Evolutionary conservation across 768 basidiomycete species (phyloP).

Genomic region (Leccinum fibrillosum): DNA sequence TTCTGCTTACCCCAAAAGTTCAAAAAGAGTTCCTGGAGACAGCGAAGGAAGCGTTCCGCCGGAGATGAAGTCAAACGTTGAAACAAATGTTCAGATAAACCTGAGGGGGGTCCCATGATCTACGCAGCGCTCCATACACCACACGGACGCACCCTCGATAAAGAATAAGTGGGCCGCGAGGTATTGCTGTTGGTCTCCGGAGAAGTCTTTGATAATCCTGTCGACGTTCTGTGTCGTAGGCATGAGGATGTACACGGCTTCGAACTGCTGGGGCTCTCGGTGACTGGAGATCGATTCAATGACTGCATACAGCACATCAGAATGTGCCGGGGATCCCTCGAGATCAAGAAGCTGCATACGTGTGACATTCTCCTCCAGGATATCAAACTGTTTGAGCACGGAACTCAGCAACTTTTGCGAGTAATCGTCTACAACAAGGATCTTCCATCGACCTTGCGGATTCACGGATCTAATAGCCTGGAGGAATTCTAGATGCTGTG

Average conservation of each 20-base stretch:
- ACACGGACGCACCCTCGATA: conserved; percentile 65
- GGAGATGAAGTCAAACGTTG: conserved; percentile 69
- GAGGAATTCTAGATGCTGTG: conserved; percentile 62
- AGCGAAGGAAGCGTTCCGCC: conserved; percentile 74
- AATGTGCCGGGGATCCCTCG: not conserved
- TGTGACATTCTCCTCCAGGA: conserved; percentile 94
- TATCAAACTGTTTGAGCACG: conserved; percentile 90
- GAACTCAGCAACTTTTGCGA: conserved; percentile 80
- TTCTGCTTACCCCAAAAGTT: conserved; percentile 83
- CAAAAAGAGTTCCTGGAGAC: conserved; percentile 81
- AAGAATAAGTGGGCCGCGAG: conserved; percentile 90
- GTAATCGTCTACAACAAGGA: conserved; percentile 93
- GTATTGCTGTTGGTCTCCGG: conserved; percentile 62
- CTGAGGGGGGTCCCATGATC: conserved; percentile 38
- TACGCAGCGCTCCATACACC: not conserved
- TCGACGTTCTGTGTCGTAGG: conserved; percentile 94
- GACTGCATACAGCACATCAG: conserved; percentile 46
- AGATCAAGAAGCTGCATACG: conserved; percentile 49
- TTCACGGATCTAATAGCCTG: conserved; percentile 85
- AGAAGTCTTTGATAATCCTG: conserved; percentile 84
- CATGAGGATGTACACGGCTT: conserved; percentile 93
- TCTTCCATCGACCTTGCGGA: conserved; percentile 92
- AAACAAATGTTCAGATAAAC: conserved; percentile 74
- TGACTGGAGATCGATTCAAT: conserved; percentile 86
- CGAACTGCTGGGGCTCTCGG: conserved; percentile 83